Evolutionary conservation across 192 early-diverging fungal genomes (phyloP).

Genomic region (Podila minutissima): DNA sequence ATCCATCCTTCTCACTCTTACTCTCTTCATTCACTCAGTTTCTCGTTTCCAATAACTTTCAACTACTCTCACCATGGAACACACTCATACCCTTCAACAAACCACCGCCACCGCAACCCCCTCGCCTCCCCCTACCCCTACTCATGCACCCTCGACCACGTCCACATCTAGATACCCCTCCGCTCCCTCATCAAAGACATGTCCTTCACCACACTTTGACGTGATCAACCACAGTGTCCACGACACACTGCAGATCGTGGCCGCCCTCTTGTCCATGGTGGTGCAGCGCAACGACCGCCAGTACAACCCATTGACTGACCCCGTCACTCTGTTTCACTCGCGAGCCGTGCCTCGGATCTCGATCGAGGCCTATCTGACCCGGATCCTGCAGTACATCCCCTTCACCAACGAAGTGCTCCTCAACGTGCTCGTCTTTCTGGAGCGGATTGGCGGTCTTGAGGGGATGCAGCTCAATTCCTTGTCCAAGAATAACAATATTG

Average conservation of each 20-base stretch:
- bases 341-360: conserved; percentile 72
- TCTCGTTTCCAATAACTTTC: neutral
- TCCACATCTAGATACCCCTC: neutral
- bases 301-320: conserved; percentile 35
- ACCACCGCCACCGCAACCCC: neutral
- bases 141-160: no score
- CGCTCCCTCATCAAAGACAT: neutral
- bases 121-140: conserved; percentile 2
- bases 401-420: conserved; percentile 76
- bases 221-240: conserved; percentile 54
- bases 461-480: conserved; percentile 28
- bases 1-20: neutral
- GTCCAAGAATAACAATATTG: neutral
- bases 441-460: conserved; percentile 65
- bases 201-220: conserved; percentile 28
- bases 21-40: neutral
- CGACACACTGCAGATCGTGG: conserved; percentile 58
- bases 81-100: neutral
- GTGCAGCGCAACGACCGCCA: conserved; percentile 55
- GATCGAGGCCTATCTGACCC: conserved; percentile 68
- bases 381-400: conserved; percentile 74
- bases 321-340: conserved; percentile 75
- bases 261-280: conserved; percentile 56
- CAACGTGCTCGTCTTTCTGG: conserved; percentile 75
- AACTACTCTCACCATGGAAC: neutral